Percentiles rank a stretch among this genome's conserved stretches.
These are phyloP conservation scores for Acacia melanoxylon DNA, from an alignment of 306 rosid genomes.

Conservation along the genomic window DNA sequence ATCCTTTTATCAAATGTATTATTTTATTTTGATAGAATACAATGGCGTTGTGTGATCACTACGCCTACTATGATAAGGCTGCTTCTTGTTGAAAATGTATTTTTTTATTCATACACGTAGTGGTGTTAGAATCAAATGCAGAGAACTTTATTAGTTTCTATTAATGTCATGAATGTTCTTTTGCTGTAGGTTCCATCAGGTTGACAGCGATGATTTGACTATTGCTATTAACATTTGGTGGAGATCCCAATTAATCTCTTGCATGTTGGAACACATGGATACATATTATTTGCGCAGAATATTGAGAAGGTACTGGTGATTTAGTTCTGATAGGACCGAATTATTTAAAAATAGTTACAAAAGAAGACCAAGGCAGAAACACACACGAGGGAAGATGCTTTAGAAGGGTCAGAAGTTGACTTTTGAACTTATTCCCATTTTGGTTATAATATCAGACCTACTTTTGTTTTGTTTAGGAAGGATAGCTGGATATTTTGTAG, in stretches of 20 bases:
- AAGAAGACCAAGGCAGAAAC: no score
- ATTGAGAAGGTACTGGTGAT: constrained; percentile 76
- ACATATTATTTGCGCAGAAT: constrained; percentile 81
- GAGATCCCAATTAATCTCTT: constrained; percentile 65
- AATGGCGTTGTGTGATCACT: neutral
- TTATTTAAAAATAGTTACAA: no score
- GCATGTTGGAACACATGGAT: constrained; percentile 93
- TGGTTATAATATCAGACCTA: no score
- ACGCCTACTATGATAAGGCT: neutral
- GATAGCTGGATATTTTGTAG: no score
- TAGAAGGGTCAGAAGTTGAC: no score
- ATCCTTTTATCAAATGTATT: neutral
- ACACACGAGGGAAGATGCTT: no score
- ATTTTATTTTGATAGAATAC: neutral
- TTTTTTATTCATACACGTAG: neutral
- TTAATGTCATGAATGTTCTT: constrained; percentile 4
- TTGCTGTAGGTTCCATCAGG: constrained; percentile 82
- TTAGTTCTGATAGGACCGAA: neutral
- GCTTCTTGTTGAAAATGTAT: neutral
- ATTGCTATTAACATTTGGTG: constrained; percentile 97
- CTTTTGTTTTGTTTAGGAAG: no score
- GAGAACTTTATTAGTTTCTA: neutral
- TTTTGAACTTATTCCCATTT: no score
- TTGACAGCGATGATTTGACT: constrained; percentile 88
- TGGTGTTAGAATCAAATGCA: neutral